Base-by-base conservation (phyloP, 2,329 filamentous ascomycete genomes). In the Stachybotrys chartarum region DNA sequence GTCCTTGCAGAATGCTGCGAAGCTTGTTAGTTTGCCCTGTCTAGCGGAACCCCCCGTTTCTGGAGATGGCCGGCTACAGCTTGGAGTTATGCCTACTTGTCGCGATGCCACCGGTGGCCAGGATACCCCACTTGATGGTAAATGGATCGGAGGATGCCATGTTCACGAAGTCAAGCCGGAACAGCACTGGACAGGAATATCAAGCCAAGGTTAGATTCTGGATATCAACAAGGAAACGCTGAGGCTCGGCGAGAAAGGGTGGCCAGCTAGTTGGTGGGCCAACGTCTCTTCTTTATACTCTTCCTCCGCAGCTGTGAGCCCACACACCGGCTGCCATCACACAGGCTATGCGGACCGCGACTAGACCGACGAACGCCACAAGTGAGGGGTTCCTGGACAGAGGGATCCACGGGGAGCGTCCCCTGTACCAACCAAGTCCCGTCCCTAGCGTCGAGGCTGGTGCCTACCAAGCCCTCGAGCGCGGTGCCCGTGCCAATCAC, bases 1-100 rank as follows among this genome's bases (percentile, higher is more conserved):
- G 67, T 96, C 91, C 71, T 86, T 86, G 64, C 85, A 82, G 74
- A 94, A 90, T 59, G 73, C 80, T 83, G 60, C 30, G 35, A 42
- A 14, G 8, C 35, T 42, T 10, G 35, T 42, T 14, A 42, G 35
- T 42, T 42, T 42, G 35, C 14, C 35, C 35, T 42, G 24, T 4
- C 4, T 24, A 4, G 24, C 4, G 24, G 24, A 24, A 24, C 3
- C 24, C 24, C 24, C 24, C 24, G n/a, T 24, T 24, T 24, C 24
- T 24, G 24, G 24, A 24, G 2, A 24, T 24, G 24, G 24, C 24
- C 24, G 24, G 24, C 24, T 24, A 24, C 24, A 42, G 31, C 8
- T 30, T 16, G 31, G 39, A 35, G 7, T n/a, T n/a, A 67, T n/a
- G 67, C 78, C 66, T 58, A 82, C 80, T 77, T 65, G 80, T 74